A percentile compares a stretch with the other conserved stretches of the same genome.
phyloP scores from a whole-genome alignment of 495 filamentous ascomycete species.

The Hypomontagnella monticulosa region DNA sequence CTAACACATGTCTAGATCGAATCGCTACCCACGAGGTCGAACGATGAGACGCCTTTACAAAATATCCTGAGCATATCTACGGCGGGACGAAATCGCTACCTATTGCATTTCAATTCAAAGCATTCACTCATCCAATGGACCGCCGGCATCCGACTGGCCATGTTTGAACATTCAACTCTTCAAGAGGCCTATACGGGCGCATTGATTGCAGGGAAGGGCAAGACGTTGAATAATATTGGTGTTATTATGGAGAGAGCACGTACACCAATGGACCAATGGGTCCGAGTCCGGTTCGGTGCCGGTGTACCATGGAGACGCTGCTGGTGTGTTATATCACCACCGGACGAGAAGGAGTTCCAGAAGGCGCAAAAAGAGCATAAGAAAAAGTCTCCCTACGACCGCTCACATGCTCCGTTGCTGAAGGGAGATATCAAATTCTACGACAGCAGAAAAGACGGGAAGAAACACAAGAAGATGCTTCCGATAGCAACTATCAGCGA shows the following conservation, averaged over 20 bases:
- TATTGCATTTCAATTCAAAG: slow-evolving; percentile 94
- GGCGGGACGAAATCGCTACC: slow-evolving; percentile 92
- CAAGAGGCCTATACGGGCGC: slow-evolving; percentile 98
- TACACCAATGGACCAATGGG: slow-evolving; percentile 90
- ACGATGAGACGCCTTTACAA: slow-evolving; percentile 79
- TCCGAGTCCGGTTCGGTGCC: slow-evolving; percentile 92
- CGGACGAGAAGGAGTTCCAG: slow-evolving; percentile 88
- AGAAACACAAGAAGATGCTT: slow-evolving; percentile 88
- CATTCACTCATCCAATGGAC: slow-evolving; percentile 97
- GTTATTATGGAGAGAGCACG: slow-evolving; percentile 81
- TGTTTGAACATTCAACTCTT: slow-evolving; percentile 92
- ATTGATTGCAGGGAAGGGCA: slow-evolving; percentile 94
- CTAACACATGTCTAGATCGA: slow-evolving; percentile 72
- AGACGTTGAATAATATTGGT: slow-evolving; percentile 83
- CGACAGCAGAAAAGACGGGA: slow-evolving; percentile 71
- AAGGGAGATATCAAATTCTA: slow-evolving; percentile 96
- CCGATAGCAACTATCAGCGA: slow-evolving; percentile 93
- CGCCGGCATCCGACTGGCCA: slow-evolving; percentile 88
- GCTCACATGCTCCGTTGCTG: slow-evolving; percentile 66
- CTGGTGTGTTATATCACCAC: slow-evolving; percentile 93
- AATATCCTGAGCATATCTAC: slow-evolving; percentile 96
- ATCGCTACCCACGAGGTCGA: slow-evolving; percentile 80
- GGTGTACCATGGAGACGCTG: slow-evolving; percentile 96
- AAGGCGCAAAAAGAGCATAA: slow-evolving; percentile 85
- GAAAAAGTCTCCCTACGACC: slow-evolving; percentile 86